Conservation (phyloP, 2,329 filamentous ascomycete species). For the Colletotrichum orbiculare region DNA sequence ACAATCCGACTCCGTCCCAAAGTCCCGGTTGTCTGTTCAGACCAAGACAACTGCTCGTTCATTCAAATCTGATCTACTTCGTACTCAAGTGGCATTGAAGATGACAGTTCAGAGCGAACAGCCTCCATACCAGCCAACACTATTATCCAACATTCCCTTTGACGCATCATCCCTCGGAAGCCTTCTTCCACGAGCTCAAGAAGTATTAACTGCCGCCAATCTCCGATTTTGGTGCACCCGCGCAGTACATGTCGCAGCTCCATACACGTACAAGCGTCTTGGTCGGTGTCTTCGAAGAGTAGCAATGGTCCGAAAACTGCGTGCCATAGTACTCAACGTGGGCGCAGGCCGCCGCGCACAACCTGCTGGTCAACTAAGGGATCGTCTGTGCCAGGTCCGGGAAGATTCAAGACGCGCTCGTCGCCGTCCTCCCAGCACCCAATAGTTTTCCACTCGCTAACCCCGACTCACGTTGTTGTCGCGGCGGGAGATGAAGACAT, state of each 20-base stretch:
- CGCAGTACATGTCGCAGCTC: constrained; percentile 31
- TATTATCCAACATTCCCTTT: too few relatives aligned
- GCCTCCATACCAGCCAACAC: too few relatives aligned
- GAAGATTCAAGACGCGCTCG: constrained; percentile 29
- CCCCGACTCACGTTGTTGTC: constrained; percentile 21
- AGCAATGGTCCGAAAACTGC: constrained; percentile 22
- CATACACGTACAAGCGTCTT: constrained; percentile 9
- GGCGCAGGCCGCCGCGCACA: constrained; percentile 9
- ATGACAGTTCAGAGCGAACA: too few relatives aligned
- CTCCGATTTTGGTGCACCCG: constrained; percentile 21
- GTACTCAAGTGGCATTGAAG: too few relatives aligned
- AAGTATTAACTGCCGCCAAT: constrained; percentile 24
- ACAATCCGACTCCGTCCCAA: background rate
- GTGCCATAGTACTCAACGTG: constrained; percentile 19
- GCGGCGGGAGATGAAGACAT: constrained; percentile 8
- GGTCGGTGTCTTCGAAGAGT: constrained; percentile 16
- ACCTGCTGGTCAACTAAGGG: constrained; percentile 5
- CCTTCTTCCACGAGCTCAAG: constrained; percentile 25
- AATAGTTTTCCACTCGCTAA: constrained; percentile 18
- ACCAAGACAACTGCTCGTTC: background rate
- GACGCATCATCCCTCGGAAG: too few relatives aligned
- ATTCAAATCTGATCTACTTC: background rate
- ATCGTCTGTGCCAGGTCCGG: constrained; percentile 1
- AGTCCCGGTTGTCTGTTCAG: background rate
- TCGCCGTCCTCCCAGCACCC: constrained; percentile 17